phyloP scores from a whole-genome alignment of 73 alveolate species.

The Diophrys appendiculata region DNA sequence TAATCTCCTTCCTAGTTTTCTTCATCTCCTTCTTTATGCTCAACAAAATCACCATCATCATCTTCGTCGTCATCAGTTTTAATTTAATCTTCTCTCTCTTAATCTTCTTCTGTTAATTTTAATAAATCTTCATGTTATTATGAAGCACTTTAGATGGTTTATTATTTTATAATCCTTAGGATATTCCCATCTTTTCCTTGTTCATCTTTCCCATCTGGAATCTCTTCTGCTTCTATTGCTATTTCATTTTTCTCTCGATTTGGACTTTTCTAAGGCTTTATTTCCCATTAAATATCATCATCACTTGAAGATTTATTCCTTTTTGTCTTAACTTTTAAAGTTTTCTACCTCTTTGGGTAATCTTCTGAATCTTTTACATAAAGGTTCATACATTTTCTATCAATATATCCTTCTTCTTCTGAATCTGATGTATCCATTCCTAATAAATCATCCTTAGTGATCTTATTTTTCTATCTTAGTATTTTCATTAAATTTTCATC shows the following conservation, averaged over 20 bases:
- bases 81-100: neutral
- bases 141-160: slow-evolving; percentile 17
- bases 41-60: neutral
- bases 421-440: neutral
- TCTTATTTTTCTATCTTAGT: neutral
- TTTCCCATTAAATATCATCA: no score
- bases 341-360: no score
- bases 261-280: no score
- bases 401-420: neutral
- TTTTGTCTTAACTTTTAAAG: no score
- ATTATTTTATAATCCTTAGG: slow-evolving; percentile 18
- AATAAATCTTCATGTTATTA: slow-evolving; percentile 6
- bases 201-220: no score
- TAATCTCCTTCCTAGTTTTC: neutral
- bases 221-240: no score
- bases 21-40: slow-evolving; percentile 21
- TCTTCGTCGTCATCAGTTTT: neutral
- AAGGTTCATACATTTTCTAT: neutral
- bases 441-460: neutral
- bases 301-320: no score
- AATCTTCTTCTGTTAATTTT: neutral
- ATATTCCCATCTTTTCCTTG: slow-evolving; percentile 14
- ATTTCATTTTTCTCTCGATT: no score
- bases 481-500: slow-evolving; percentile 7
- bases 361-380: no score